Evolutionary conservation across 257 asterid genomes (phyloP).

Genomic region (Salvia splendens): DNA sequence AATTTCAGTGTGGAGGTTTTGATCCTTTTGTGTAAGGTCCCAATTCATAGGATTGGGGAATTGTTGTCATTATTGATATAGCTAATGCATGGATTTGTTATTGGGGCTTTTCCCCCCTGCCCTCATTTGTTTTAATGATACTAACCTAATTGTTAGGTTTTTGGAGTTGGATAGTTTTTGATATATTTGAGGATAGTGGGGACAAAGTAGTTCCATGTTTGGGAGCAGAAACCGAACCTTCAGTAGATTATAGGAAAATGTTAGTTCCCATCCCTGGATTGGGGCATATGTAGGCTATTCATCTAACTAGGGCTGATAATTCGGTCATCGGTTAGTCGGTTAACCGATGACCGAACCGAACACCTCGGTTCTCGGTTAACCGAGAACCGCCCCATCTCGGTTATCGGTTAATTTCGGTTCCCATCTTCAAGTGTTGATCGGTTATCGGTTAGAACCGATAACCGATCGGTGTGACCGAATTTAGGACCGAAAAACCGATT

Average conservation of each 20-base stretch:
- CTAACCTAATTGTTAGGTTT: slow-evolving; percentile 1
- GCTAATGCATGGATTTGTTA: neutral
- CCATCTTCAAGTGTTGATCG: too few species aligned
- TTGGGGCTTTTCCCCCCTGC: too few species aligned
- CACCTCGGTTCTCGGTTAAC: too few species aligned
- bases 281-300: slow-evolving; percentile 2
- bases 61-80: neutral
- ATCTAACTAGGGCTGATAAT: too few species aligned
- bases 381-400: too few species aligned
- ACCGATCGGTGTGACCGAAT: too few species aligned
- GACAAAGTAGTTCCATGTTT: neutral
- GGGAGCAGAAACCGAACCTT: neutral
- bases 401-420: too few species aligned
- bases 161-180: neutral
- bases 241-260: neutral
- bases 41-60: too few species aligned
- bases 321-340: too few species aligned
- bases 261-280: neutral
- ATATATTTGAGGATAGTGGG: neutral
- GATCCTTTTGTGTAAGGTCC: neutral
- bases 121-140: neutral
- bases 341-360: too few species aligned
- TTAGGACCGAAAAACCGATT: too few species aligned
- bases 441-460: too few species aligned
- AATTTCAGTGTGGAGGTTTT: neutral